phyloP scores from a whole-genome alignment of 371 early-diverging fungal species.

The Nematocida sp. region DNA sequence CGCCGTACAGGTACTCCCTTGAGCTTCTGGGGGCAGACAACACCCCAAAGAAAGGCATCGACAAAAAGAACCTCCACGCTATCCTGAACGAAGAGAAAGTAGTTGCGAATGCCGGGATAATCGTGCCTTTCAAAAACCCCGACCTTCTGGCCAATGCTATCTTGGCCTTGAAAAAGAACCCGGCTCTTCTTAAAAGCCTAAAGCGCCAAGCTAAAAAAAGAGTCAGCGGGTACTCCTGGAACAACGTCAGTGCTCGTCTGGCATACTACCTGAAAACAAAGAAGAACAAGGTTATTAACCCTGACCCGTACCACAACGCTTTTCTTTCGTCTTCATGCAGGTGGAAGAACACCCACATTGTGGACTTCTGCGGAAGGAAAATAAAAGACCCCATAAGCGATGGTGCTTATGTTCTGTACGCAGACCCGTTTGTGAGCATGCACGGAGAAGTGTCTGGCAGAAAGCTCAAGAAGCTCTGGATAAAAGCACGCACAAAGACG shows the following conservation, averaged over 20 bases:
- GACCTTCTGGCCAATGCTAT: neutral
- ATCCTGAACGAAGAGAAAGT: neutral
- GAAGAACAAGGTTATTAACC: neutral
- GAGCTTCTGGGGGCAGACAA: constrained; percentile 21
- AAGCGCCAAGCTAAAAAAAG: neutral
- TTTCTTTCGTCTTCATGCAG: neutral
- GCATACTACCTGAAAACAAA: neutral
- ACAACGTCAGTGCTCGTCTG: neutral
- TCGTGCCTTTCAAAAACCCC: constrained; percentile 5
- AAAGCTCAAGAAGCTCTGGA: neutral
- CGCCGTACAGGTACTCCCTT: constrained; percentile 11
- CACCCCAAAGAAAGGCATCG: neutral
- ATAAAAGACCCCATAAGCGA: neutral
- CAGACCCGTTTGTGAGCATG: constrained; percentile 8
- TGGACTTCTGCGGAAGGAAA: neutral
- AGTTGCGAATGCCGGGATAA: neutral
- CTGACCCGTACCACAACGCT: neutral
- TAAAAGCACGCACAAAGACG: neutral
- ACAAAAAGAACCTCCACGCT: neutral
- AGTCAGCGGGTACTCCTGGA: constrained; percentile 13
- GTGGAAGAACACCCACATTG: neutral
- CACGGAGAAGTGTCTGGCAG: neutral
- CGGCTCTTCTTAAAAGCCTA: neutral
- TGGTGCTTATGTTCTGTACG: constrained; percentile 7
- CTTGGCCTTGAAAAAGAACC: neutral